Conservation (phyloP, 768 basidiomycete species). For the Hydnomerulius pinastri region DNA sequence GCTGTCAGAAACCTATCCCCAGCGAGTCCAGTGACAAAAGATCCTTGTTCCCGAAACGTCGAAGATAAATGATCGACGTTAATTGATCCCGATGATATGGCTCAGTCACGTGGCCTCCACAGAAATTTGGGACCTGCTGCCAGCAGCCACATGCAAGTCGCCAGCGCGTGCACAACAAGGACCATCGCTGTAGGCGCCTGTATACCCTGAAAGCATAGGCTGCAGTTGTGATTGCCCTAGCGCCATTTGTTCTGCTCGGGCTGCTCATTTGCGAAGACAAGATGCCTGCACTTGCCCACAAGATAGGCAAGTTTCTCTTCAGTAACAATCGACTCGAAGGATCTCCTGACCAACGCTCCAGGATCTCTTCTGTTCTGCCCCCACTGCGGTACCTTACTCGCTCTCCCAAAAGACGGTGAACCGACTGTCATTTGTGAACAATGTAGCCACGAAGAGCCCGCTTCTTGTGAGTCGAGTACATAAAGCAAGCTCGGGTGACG, state of each 20-base stretch:
- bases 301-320: slow-evolving; percentile 42
- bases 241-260: not conserved
- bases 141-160: no score
- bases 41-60: slow-evolving; percentile 23
- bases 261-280: not conserved
- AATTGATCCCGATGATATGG: slow-evolving; percentile 6
- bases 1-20: not conserved
- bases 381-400: slow-evolving; percentile 86
- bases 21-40: slow-evolving; percentile 7
- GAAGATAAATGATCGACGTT: slow-evolving; percentile 16
- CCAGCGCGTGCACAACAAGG: no score
- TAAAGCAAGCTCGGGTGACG: not conserved
- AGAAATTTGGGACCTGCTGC: no score
- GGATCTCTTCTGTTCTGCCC: slow-evolving; percentile 96
- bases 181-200: not conserved
- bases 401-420: slow-evolving; percentile 76
- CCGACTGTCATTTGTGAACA: slow-evolving; percentile 82
- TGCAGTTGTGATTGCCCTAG: not conserved
- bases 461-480: slow-evolving; percentile 68
- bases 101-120: no score
- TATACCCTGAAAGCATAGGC: no score
- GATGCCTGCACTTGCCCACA: slow-evolving; percentile 43
- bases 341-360: slow-evolving; percentile 26
- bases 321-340: not conserved
- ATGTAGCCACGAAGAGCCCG: slow-evolving; percentile 84